Conservation (phyloP, 345 rosid species). For the Pugionium dolabratum region DNA sequence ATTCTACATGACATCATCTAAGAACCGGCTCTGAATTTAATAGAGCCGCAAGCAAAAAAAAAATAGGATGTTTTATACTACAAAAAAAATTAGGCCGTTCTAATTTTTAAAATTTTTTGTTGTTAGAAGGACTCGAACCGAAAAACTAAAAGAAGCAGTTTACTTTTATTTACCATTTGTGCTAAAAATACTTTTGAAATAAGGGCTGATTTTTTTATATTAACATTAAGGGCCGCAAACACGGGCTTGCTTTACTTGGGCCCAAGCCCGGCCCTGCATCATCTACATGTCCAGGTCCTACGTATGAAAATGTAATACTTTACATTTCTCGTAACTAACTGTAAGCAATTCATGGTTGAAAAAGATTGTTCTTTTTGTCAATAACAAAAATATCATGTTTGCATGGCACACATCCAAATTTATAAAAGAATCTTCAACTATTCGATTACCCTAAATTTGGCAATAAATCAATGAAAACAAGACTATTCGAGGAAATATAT, state of each 20-base stretch:
- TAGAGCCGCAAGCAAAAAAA: too few relatives aligned
- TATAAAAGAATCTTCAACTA: constrained; percentile 18
- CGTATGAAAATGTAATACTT: not conserved
- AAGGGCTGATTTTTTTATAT: too few relatives aligned
- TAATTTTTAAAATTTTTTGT: not conserved
- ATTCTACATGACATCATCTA: constrained; percentile 33
- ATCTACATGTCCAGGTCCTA: too few relatives aligned
- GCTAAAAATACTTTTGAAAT: too few relatives aligned
- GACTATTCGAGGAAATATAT: not conserved
- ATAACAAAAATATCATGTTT: not conserved
- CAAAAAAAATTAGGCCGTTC: not conserved
- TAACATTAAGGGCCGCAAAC: too few relatives aligned
- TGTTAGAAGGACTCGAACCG: too few relatives aligned
- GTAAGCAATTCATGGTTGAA: constrained; percentile 27
- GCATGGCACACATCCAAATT: constrained; percentile 5
- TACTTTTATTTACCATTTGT: too few relatives aligned
- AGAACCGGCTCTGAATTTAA: not conserved
- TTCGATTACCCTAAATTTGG: constrained; percentile 13
- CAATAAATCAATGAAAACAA: not conserved
- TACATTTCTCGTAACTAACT: constrained; percentile 19
- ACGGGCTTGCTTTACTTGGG: too few relatives aligned
- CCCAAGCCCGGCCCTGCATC: too few relatives aligned
- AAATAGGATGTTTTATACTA: not conserved
- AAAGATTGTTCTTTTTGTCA: constrained; percentile 31
- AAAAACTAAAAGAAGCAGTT: too few relatives aligned